Evolutionary conservation across 163 green algal genomes (phyloP).

Genomic region (Volvox carteri): DNA sequence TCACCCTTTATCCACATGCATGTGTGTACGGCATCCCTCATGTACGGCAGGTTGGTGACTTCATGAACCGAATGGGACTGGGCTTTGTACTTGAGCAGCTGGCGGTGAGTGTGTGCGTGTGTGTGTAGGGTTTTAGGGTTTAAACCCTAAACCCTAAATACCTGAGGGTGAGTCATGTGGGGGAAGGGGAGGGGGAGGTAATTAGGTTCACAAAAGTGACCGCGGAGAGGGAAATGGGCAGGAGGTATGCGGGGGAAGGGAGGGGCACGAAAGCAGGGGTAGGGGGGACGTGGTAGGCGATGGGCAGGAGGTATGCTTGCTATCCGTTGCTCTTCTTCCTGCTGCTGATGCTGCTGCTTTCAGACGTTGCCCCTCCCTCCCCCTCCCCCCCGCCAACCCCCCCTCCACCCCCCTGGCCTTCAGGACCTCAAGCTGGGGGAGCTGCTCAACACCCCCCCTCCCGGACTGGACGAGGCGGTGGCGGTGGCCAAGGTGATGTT

Average conservation of each 20-base stretch:
- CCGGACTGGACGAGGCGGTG: conserved; percentile 95
- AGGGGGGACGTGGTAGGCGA: neutral
- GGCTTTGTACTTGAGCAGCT: conserved; percentile 91
- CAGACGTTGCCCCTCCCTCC: neutral
- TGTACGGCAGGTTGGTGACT: conserved; percentile 81
- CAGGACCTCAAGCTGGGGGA: conserved; percentile 95
- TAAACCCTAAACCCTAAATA: too few species aligned
- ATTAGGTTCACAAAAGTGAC: neutral
- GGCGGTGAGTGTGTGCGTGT: conserved; percentile 20
- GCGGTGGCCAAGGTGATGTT: conserved; percentile 96
- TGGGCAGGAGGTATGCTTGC: neutral
- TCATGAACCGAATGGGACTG: conserved; percentile 90
- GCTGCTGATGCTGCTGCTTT: neutral
- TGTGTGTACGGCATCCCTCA: too few species aligned
- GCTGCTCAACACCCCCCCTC: conserved; percentile 96
- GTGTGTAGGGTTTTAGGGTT: too few species aligned
- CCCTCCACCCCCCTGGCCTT: neutral
- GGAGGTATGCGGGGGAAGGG: neutral
- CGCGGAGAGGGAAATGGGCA: neutral
- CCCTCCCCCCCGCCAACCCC: neutral
- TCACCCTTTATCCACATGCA: neutral
- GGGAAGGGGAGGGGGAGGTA: neutral
- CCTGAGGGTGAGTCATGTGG: too few species aligned
- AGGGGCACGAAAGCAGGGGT: neutral
- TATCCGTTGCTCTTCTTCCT: neutral